A percentile compares a stretch with the other conserved stretches of the same genome.
phyloP scores from a whole-genome alignment of 163 green algal species.

The Scenedesmus sp. region DNA sequence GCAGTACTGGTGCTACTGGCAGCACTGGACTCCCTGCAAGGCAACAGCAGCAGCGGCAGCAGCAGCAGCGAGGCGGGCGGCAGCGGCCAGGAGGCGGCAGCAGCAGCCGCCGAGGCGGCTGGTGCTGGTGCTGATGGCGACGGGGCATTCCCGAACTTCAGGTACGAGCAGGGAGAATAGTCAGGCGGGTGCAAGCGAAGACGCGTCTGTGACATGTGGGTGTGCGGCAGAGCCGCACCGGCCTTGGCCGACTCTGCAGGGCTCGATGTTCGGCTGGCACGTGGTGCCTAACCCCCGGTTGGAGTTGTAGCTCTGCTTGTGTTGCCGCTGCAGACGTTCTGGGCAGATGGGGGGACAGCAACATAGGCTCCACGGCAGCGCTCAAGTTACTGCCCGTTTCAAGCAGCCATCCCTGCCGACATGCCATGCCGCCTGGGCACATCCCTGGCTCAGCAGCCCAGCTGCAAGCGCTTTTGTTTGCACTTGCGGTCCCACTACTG shows the following conservation, averaged over 20 bases:
- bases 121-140: constrained; percentile 30
- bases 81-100: not conserved
- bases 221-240: not conserved
- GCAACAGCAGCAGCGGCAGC: constrained; percentile 8
- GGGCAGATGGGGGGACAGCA: no score
- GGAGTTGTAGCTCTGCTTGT: no score
- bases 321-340: no score
- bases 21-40: constrained; percentile 58
- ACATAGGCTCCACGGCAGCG: no score
- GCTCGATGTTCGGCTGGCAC: no score
- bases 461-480: not conserved
- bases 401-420: no score
- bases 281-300: no score
- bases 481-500: not conserved
- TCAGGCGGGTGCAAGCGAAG: not conserved
- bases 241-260: not conserved
- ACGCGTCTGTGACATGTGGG: not conserved
- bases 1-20: constrained; percentile 63
- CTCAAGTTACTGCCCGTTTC: no score
- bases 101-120: not conserved
- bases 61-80: not conserved
- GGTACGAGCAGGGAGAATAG: not conserved
- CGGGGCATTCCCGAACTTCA: constrained; percentile 64
- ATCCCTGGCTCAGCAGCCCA: not conserved
- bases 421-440: not conserved